Conservation (phyloP, 2,329 filamentous ascomycete species). For the Ampelomyces quisqualis region DNA sequence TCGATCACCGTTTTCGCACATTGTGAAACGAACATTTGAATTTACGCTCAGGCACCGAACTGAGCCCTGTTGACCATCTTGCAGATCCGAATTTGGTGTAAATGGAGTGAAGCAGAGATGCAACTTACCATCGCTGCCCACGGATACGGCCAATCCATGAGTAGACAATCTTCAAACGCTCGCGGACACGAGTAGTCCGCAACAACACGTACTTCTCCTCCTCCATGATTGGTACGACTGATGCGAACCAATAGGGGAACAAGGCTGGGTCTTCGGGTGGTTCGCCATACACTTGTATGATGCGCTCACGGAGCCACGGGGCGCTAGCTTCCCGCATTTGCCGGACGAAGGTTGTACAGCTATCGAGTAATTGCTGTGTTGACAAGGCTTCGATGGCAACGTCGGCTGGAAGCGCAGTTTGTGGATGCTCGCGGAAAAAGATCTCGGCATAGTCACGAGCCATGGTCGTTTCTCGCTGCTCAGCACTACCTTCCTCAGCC, state of each 20-base stretch:
- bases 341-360: slow-evolving; percentile 66
- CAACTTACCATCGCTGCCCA: slow-evolving; percentile 66
- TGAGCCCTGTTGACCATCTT: too few species aligned
- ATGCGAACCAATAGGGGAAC: slow-evolving; percentile 91
- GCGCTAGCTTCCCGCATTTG: slow-evolving; percentile 69
- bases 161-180: slow-evolving; percentile 79
- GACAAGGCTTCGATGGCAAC: slow-evolving; percentile 59
- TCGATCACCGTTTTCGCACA: slow-evolving; percentile 17
- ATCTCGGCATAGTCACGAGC: slow-evolving; percentile 39
- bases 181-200: slow-evolving; percentile 71
- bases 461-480: slow-evolving; percentile 64
- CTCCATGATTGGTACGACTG: slow-evolving; percentile 74
- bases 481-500: slow-evolving; percentile 74
- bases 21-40: slow-evolving; percentile 2
- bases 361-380: slow-evolving; percentile 68
- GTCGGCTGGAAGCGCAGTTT: slow-evolving; percentile 21
- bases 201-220: slow-evolving; percentile 78
- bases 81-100: slow-evolving; percentile 5
- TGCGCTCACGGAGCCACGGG: slow-evolving; percentile 71
- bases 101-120: not conserved
- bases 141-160: slow-evolving; percentile 76
- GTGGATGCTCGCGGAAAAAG: slow-evolving; percentile 39
- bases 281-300: slow-evolving; percentile 73
- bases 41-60: not conserved
- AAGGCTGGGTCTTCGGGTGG: slow-evolving; percentile 72